Percentiles rank a stretch among this genome's conserved stretches.
These are phyloP conservation scores for Diplodia sapinea DNA, from an alignment of 2,329 filamentous ascomycete genomes.

Conservation along the genomic window DNA sequence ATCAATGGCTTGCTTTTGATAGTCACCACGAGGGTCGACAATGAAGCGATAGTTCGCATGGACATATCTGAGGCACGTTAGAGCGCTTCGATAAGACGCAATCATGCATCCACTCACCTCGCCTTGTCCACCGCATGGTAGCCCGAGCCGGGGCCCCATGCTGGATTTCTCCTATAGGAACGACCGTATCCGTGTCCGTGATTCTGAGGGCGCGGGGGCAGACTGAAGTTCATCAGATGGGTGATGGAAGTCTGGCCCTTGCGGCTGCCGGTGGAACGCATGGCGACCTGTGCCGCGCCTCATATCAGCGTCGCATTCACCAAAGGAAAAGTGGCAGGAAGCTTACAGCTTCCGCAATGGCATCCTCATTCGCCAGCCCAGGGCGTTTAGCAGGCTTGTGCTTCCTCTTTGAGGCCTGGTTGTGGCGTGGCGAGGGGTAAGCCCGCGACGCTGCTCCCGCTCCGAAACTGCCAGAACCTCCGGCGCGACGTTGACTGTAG, in stretches of 20 bases:
- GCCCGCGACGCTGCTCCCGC: slow-evolving; percentile 47
- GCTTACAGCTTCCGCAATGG: slow-evolving; percentile 78
- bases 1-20: slow-evolving; percentile 79
- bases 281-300: slow-evolving; percentile 58
- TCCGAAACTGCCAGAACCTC: slow-evolving; percentile 47
- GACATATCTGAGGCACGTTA: slow-evolving; percentile 66
- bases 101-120: slow-evolving; percentile 59
- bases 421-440: slow-evolving; percentile 68
- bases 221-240: slow-evolving; percentile 89
- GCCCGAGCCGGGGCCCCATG: slow-evolving; percentile 85
- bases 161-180: slow-evolving; percentile 68
- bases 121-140: slow-evolving; percentile 92
- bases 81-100: not conserved
- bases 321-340: slow-evolving; percentile 1
- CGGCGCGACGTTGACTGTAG: slow-evolving; percentile 52
- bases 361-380: slow-evolving; percentile 79
- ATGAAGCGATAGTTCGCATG: slow-evolving; percentile 98
- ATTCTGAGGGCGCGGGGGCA: slow-evolving; percentile 73
- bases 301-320: slow-evolving; percentile 2
- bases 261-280: slow-evolving; percentile 69
- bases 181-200: slow-evolving; percentile 57
- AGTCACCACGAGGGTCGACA: slow-evolving; percentile 80
- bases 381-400: slow-evolving; percentile 83
- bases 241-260: slow-evolving; percentile 97
- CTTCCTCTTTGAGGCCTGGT: slow-evolving; percentile 77